Percentiles rank a stretch among this genome's conserved stretches.
Conservation (phyloP, 2,329 filamentous ascomycete species). For the Hypoxylon sp. region DNA sequence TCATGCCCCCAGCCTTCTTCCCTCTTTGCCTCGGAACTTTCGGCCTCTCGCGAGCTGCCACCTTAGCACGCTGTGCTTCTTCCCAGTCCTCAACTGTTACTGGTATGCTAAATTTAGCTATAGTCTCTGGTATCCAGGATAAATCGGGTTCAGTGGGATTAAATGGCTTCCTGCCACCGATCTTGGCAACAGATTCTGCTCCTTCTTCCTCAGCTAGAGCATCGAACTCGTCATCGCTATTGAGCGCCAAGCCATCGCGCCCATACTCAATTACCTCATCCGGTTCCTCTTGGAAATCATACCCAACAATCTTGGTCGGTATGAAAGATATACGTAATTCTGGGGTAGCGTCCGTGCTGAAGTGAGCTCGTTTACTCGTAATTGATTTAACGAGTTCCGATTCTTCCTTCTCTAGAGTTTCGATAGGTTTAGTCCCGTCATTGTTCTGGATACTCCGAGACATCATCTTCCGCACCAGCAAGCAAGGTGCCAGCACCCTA, state of each 20-base stretch:
- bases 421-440: slow-evolving; percentile 49
- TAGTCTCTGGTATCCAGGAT: slow-evolving; percentile 76
- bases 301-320: slow-evolving; percentile 81
- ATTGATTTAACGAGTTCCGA: slow-evolving; percentile 74
- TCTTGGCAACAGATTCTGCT: slow-evolving; percentile 47
- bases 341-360: slow-evolving; percentile 79
- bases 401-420: slow-evolving; percentile 62
- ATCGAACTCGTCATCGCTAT: slow-evolving; percentile 75
- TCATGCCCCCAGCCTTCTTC: slow-evolving; percentile 48
- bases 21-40: slow-evolving; percentile 47
- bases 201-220: slow-evolving; percentile 53
- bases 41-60: slow-evolving; percentile 42
- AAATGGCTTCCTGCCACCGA: slow-evolving; percentile 62
- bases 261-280: slow-evolving; percentile 70
- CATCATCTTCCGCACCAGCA: slow-evolving; percentile 75
- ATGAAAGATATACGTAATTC: slow-evolving; percentile 86
- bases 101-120: slow-evolving; percentile 76
- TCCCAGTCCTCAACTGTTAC: slow-evolving; percentile 77
- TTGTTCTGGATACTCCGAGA: slow-evolving; percentile 56
- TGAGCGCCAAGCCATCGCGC: slow-evolving; percentile 70
- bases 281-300: slow-evolving; percentile 81
- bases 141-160: slow-evolving; percentile 77
- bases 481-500: slow-evolving; percentile 80
- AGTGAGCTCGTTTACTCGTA: slow-evolving; percentile 76
- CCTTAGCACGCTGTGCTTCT: slow-evolving; percentile 55